Evolutionary conservation across 306 rosid species (phyloP).

Genomic region (Erythrophleum fordii): DNA sequence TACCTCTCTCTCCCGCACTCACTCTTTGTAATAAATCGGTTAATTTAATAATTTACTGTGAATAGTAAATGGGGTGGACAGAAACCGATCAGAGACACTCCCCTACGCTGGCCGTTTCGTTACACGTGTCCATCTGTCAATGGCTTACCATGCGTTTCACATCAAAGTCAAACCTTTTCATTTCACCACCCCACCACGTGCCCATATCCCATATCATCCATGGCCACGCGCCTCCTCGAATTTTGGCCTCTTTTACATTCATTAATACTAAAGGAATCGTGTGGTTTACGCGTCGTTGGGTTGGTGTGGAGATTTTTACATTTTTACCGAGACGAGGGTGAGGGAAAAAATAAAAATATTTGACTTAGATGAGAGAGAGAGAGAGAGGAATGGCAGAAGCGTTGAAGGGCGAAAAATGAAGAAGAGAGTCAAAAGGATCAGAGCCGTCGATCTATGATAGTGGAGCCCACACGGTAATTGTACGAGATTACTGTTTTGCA

Average conservation of each 20-base stretch:
- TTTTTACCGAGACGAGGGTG: background rate
- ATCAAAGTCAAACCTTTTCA: constrained; percentile 62
- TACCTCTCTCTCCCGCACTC: constrained; percentile 12
- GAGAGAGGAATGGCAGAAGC: no score
- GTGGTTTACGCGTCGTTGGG: constrained; percentile 12
- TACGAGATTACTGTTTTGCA: background rate
- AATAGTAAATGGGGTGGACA: constrained; percentile 57
- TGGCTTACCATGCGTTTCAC: constrained; percentile 46
- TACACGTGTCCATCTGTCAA: constrained; percentile 45
- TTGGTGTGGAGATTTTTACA: background rate
- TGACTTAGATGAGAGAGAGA: constrained; percentile 40
- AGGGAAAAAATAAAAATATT: constrained; percentile 23
- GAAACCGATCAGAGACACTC: constrained; percentile 57
- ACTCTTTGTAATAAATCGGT: constrained; percentile 48
- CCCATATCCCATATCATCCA: background rate
- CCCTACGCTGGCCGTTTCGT: constrained; percentile 42
- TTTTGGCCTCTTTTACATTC: background rate
- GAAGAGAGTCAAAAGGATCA: constrained; percentile 50
- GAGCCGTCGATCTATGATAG: constrained; percentile 34
- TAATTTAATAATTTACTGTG: constrained; percentile 59
- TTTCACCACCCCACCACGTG: background rate
- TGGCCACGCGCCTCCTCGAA: constrained; percentile 29
- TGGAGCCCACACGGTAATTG: background rate
- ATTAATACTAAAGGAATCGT: background rate
- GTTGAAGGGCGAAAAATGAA: constrained; percentile 28